phyloP scores from a whole-genome alignment of 2,329 filamentous ascomycete genomes.

The Trichoderma brevicompactum region DNA sequence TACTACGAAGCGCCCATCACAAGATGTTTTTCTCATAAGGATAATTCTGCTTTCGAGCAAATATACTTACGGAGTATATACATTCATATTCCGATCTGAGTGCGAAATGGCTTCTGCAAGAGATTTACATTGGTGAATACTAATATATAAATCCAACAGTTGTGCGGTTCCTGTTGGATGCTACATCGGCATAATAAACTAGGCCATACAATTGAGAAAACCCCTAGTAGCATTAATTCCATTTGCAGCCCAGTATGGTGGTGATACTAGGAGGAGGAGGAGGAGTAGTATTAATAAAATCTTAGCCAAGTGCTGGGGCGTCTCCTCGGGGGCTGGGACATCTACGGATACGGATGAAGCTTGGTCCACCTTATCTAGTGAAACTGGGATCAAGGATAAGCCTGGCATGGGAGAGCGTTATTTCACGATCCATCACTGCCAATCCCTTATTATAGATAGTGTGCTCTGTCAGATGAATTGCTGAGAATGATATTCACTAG shows the following conservation, averaged over 20 bases:
- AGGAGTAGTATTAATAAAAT: too few species aligned
- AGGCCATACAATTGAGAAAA: too few species aligned
- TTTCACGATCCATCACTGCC: background rate
- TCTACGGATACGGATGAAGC: background rate
- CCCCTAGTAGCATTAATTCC: background rate
- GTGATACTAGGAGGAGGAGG: too few species aligned
- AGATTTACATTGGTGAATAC: too few species aligned
- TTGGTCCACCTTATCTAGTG: conserved; percentile 13
- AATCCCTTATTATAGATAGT: conserved; percentile 14
- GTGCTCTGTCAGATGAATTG: background rate
- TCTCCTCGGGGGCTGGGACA: background rate
- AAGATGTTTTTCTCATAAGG: too few species aligned
- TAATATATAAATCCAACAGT: too few species aligned
- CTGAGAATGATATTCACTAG: background rate
- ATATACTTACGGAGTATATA: too few species aligned
- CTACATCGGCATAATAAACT: too few species aligned
- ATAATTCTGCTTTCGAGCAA: too few species aligned
- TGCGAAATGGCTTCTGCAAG: too few species aligned
- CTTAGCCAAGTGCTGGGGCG: background rate
- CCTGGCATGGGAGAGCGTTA: background rate
- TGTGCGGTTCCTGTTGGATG: too few species aligned
- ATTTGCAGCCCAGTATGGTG: background rate
- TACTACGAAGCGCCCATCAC: background rate
- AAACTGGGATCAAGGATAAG: conserved; percentile 17
- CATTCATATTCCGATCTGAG: too few species aligned